Conservation (phyloP, 2,329 filamentous ascomycete genomes). For the Triangularia setosa region DNA sequence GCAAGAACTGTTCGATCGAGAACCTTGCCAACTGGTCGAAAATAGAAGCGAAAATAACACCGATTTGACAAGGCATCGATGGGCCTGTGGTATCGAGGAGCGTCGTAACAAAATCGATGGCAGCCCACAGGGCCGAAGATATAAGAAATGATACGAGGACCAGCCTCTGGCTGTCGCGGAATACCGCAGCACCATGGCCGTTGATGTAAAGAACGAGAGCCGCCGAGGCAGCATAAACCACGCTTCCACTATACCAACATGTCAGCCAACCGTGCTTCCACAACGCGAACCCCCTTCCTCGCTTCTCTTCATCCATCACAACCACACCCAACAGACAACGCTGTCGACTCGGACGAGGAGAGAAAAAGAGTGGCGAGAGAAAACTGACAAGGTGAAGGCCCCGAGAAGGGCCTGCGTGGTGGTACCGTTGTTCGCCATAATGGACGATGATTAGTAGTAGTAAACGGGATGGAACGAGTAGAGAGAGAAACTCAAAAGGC, state of each 20-base stretch:
- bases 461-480: slow-evolving; percentile 19
- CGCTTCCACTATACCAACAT: slow-evolving; percentile 42
- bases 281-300: neutral
- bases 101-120: slow-evolving; percentile 48
- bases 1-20: slow-evolving; percentile 50
- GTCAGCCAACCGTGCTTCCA: slow-evolving; percentile 12
- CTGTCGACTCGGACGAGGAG: neutral
- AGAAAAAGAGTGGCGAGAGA: neutral
- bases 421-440: slow-evolving; percentile 44
- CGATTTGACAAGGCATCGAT: slow-evolving; percentile 46
- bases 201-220: slow-evolving; percentile 44
- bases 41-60: slow-evolving; percentile 47
- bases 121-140: slow-evolving; percentile 51
- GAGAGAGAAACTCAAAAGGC: slow-evolving; percentile 33
- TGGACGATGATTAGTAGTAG: slow-evolving; percentile 28
- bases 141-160: slow-evolving; percentile 55
- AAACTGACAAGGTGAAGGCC: slow-evolving; percentile 54
- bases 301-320: neutral
- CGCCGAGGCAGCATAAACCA: slow-evolving; percentile 49
- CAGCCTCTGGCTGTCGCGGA: slow-evolving; percentile 60
- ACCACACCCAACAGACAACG: neutral
- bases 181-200: slow-evolving; percentile 45
- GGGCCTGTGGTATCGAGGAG: slow-evolving; percentile 41
- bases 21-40: slow-evolving; percentile 57
- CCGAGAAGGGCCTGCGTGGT: slow-evolving; percentile 47